phyloP scores from a whole-genome alignment of 2,329 filamentous ascomycete genomes.

The Tympanopsis confertula region DNA sequence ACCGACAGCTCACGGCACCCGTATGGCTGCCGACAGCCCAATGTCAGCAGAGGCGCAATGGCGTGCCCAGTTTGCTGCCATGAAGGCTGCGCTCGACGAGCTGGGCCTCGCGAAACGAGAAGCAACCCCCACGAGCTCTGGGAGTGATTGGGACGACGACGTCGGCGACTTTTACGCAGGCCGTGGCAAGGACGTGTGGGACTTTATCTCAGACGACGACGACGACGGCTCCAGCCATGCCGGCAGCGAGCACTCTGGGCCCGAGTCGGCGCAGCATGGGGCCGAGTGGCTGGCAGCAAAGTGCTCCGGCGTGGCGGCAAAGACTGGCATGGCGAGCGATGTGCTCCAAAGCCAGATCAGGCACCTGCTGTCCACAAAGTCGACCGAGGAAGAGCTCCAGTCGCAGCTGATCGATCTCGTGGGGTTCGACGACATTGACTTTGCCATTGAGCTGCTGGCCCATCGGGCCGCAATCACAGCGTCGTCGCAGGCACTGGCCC shows the following conservation, averaged over 20 bases:
- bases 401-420: conserved; percentile 79
- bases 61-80: conserved; percentile 73
- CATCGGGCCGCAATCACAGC: conserved; percentile 59
- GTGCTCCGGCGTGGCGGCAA: conserved; percentile 52
- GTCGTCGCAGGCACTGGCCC: conserved; percentile 20
- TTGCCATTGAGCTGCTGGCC: conserved; percentile 80
- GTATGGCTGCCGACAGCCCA: neutral
- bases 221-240: conserved; percentile 35
- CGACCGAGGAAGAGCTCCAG: conserved; percentile 75
- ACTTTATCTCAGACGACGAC: conserved; percentile 19
- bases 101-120: conserved; percentile 40
- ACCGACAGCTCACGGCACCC: no score
- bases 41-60: conserved; percentile 50
- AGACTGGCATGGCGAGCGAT: conserved; percentile 53
- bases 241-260: conserved; percentile 43
- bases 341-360: conserved; percentile 70
- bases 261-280: conserved; percentile 13
- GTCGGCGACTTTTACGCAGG: conserved; percentile 50
- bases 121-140: neutral
- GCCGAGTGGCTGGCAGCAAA: conserved; percentile 56
- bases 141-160: conserved; percentile 17
- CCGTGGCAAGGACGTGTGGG: neutral
- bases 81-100: conserved; percentile 74
- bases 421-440: conserved; percentile 85
- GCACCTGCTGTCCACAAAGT: conserved; percentile 58